Conservation (phyloP, 345 rosid species). For the Chamaenerion angustifolium region DNA sequence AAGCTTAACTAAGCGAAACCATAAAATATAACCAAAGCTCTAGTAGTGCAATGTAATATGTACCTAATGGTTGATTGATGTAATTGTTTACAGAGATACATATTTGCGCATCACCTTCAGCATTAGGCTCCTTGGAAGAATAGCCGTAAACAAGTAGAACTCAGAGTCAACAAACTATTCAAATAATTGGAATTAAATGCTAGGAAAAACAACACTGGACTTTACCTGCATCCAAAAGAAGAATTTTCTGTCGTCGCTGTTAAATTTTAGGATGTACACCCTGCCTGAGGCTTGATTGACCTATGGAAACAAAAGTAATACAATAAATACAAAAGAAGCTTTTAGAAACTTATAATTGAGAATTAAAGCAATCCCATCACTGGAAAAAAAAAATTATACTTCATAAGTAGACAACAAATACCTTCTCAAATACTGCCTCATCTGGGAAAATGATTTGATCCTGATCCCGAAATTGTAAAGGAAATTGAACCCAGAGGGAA, state of each 20-base stretch:
- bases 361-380: neutral
- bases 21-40: too few species aligned
- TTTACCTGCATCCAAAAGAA: constrained; percentile 94
- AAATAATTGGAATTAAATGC: constrained; percentile 3
- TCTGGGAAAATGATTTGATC: constrained; percentile 89
- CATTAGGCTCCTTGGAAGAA: constrained; percentile 55
- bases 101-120: constrained; percentile 51
- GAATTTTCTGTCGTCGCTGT: constrained; percentile 68
- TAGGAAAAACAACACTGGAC: constrained; percentile 4
- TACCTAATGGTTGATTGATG: constrained; percentile 76
- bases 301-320: constrained; percentile 22
- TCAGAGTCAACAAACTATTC: neutral
- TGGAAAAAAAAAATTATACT: neutral
- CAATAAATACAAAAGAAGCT: constrained; percentile 3
- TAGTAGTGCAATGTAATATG: neutral
- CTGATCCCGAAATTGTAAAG: constrained; percentile 46
- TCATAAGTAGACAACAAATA: constrained; percentile 9
- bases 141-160: neutral
- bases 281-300: constrained; percentile 80
- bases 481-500: constrained; percentile 10
- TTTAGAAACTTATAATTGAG: neutral
- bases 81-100: constrained; percentile 56
- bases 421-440: constrained; percentile 96
- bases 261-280: constrained; percentile 83
- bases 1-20: too few species aligned